Base-by-base conservation (phyloP, 495 filamentous ascomycete genomes). In the Aspergillus egyptiacus region DNA sequence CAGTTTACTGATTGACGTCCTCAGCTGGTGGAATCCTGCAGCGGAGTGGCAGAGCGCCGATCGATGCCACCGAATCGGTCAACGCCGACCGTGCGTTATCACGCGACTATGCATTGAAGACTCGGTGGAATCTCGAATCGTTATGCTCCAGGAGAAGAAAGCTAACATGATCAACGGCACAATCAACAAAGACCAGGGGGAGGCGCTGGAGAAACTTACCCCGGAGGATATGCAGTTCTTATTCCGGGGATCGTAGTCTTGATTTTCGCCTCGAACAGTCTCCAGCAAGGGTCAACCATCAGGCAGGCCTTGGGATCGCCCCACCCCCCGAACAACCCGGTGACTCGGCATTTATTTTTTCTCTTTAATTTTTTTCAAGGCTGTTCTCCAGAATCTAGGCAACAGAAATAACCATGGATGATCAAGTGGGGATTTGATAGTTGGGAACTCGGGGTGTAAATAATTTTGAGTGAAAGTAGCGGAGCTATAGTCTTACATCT, bases 41-140 rank as follows among this genome's bases (percentile, higher is more conserved):
- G 90, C 91, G 4, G 93, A 98, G 74, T 96, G 93, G 91, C 93
- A 98, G 61, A 87, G 83, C 51, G 91, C 91, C 2, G 93, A 98
- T 64, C 84, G 93, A 53, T 95, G 94, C 63, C 93, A 98, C 69
- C 89, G 93, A 35, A 98, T 98, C 53, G 93, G 93, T 25, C 93
- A 97, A 70, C 84, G 80, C 17, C 85, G 93, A 7, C 90, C 89
- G 30, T 96, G 91, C 59, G 86, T 86, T n/a, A 90, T 98, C 55
- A 96, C 89, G 3, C 81, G 91, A 14, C 76, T 98, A 15, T 89
- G 87, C 61, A 95, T 98, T 48, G 90, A 97, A 66, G 91, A 97
- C 63, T 93, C 86, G 11, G 90, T 98, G 11, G 93, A 98, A 68
- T 89, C 84, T 39, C 81, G 93, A 14, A 97, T 97, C 75, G 86